Evolutionary conservation across 805 yeast genomes (phyloP), one percentile per base, ranked within the genome.

Genomic region (Candida taoyuanica): DNA sequence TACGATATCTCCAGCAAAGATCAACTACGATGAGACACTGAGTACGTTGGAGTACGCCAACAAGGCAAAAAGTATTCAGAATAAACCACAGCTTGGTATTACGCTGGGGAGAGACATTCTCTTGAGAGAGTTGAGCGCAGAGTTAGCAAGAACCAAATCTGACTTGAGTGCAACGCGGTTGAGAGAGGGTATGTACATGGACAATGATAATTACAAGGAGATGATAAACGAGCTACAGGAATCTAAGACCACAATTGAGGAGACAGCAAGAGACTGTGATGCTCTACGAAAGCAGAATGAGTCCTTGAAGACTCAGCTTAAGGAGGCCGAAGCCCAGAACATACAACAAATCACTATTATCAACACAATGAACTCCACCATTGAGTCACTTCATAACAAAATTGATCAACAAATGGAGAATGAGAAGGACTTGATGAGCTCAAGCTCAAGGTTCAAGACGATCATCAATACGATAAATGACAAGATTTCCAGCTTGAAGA

Each of bases 21-120:
- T 76, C 20, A 84, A 82, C 43, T 64, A 77, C n/a, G 89, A 83
- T 20, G 96, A 88, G 56, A 85, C 96, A 0, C 58, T 81, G 30
- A 83, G 93, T 48, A 88, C 96, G 0, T 67, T 88, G 36, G 93
- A 86, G 47, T 88, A 88, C 58, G 96, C 96, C 4, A 76, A 80
- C 37, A 78, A 88, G 43, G 96, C 96, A 2, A 85, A 86, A 47
- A 81, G 77, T 46, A 85, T 88, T 44, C 76, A 75, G 50, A 81
- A 81, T 55, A 77, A 72, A 54, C 85, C 85, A 2, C 85, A 86
- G 65, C 58, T 76, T 32, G 79, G 80, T 11, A 67, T 65, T 24
- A 67, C 71, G 26, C 51, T 85, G 47, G 73, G 84, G 62, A 70
- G 76, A 36, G 71, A 66, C 39, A 51, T 49, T 40, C 65, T 53